Conservation (phyloP, 2,329 filamentous ascomycete genomes). For the Basipetospora chlamydospora region DNA sequence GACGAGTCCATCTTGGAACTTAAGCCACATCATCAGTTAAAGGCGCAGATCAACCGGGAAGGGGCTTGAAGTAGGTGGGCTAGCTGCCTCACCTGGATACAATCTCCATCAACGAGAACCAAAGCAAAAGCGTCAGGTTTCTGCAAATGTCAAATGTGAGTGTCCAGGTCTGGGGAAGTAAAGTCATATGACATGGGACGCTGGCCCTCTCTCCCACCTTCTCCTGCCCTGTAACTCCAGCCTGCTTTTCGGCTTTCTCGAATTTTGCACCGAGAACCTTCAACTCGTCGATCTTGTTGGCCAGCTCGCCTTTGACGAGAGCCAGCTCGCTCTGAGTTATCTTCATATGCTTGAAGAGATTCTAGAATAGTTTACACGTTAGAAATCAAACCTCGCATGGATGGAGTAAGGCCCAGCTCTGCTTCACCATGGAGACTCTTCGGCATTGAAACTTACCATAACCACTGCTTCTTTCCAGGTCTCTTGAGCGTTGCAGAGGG, state of each 20-base stretch:
- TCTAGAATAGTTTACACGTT: neutral
- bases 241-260: neutral
- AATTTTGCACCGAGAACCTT: neutral
- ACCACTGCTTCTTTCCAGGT: neutral
- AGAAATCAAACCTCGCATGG: neutral
- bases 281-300: neutral
- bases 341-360: neutral
- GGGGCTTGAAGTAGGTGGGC: neutral
- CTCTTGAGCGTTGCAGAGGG: neutral
- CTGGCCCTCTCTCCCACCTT: neutral
- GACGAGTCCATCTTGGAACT: conserved; percentile 20
- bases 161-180: neutral
- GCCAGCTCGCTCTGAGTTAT: neutral
- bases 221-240: neutral
- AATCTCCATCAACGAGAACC: conserved; percentile 23
- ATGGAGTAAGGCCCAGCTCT: neutral
- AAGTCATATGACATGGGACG: neutral
- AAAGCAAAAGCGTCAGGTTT: conserved; percentile 15
- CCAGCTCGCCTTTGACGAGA: neutral
- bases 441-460: neutral
- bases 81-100: conserved; percentile 21
- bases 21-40: neutral
- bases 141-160: conserved; percentile 7
- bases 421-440: no score
- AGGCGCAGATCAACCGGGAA: neutral